phyloP scores from a whole-genome alignment of 1,139 yeast genomes.

The Kodamaea alishanica region DNA sequence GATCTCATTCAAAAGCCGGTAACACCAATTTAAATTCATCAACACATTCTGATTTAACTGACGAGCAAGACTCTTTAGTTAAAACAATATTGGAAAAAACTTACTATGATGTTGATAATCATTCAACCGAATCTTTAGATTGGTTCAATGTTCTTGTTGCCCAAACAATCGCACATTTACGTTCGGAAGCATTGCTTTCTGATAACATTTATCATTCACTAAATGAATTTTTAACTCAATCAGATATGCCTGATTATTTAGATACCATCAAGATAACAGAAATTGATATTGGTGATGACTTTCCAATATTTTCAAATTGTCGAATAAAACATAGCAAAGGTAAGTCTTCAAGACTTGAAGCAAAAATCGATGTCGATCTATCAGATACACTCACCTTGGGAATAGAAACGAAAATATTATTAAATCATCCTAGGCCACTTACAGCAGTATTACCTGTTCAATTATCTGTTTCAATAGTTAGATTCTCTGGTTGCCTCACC shows the following conservation, averaged over 20 bases:
- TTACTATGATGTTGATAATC: slow-evolving; percentile 84
- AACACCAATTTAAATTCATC: background rate
- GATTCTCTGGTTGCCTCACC: slow-evolving; percentile 90
- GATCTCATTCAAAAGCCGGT: slow-evolving; percentile 24
- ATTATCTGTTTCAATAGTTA: slow-evolving; percentile 78
- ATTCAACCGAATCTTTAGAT: slow-evolving; percentile 85
- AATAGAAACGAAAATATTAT: slow-evolving; percentile 72
- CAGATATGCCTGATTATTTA: slow-evolving; percentile 71
- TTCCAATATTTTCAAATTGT: slow-evolving; percentile 92
- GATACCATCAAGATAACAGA: slow-evolving; percentile 80
- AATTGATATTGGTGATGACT: slow-evolving; percentile 90
- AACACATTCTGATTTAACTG: background rate
- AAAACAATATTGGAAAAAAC: slow-evolving; percentile 75
- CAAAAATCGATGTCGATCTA: slow-evolving; percentile 89
- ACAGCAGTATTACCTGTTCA: slow-evolving; percentile 85
- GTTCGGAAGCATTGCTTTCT: slow-evolving; percentile 79
- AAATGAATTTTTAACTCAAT: slow-evolving; percentile 49
- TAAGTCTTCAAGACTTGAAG: slow-evolving; percentile 62
- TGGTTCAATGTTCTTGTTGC: slow-evolving; percentile 96
- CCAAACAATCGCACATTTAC: slow-evolving; percentile 79
- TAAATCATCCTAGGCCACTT: slow-evolving; percentile 81
- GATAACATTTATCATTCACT: slow-evolving; percentile 82
- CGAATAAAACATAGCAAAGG: slow-evolving; percentile 62
- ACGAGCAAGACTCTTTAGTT: slow-evolving; percentile 6
- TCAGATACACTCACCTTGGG: slow-evolving; percentile 89